Evolutionary conservation across 179 eudicot genomes (phyloP).

Genomic region (Spergularia azorica): DNA sequence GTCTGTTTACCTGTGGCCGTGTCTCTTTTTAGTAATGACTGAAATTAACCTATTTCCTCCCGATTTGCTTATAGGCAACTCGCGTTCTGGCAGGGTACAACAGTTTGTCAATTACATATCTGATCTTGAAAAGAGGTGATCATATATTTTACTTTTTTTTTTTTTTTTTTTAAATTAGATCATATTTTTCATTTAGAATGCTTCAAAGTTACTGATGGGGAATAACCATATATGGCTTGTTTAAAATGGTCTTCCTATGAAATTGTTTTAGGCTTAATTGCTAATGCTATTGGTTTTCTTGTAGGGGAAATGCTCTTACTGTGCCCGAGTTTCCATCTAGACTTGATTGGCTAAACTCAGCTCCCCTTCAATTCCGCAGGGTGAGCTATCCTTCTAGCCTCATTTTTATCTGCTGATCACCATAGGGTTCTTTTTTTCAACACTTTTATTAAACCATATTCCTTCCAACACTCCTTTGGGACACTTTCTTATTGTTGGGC

Average conservation of each 20-base stretch:
- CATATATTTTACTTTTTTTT: no score
- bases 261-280: constrained; percentile 5
- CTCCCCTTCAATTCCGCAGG: constrained; percentile 88
- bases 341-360: constrained; percentile 93
- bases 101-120: constrained; percentile 84
- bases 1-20: not conserved
- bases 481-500: not conserved
- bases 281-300: constrained; percentile 24
- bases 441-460: not conserved
- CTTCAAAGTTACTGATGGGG: not conserved
- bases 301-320: constrained; percentile 61
- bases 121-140: constrained; percentile 69
- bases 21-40: constrained; percentile 1
- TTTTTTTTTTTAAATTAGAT: not conserved
- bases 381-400: constrained; percentile 41
- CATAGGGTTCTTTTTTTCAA: no score
- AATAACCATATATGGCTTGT: not conserved
- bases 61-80: constrained; percentile 46
- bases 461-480: not conserved
- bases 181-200: constrained; percentile 4
- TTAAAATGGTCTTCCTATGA: not conserved
- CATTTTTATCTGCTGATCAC: constrained; percentile 5
- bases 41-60: not conserved
- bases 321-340: constrained; percentile 94
- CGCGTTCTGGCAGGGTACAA: constrained; percentile 62